phyloP scores from a whole-genome alignment of 768 basidiomycete genomes.

The Hygrocybe coccinea region DNA sequence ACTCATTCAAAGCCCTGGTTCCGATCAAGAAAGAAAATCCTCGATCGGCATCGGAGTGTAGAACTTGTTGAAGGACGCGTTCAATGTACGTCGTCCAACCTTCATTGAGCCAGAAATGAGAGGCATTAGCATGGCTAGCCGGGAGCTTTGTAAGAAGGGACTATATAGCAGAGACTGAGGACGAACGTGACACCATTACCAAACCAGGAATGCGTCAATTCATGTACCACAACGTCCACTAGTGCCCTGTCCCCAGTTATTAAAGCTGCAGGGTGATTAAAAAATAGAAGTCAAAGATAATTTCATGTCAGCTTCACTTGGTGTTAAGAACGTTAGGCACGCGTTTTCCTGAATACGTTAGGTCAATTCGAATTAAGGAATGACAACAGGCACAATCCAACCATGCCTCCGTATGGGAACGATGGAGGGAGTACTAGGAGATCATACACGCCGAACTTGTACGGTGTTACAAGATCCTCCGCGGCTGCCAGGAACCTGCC shows the following conservation, averaged over 20 bases:
- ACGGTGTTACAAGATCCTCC: conserved; percentile 69
- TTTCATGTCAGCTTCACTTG: conserved; percentile 42
- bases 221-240: conserved; percentile 87
- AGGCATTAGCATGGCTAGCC: conserved; percentile 61
- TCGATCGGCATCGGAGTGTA: conserved; percentile 71
- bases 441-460: conserved; percentile 86
- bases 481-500: conserved; percentile 69
- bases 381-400: conserved; percentile 25
- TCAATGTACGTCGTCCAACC: conserved; percentile 95
- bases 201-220: conserved; percentile 84
- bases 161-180: neutral
- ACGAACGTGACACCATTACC: conserved; percentile 81
- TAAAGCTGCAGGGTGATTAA: conserved; percentile 45
- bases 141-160: neutral
- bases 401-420: conserved; percentile 93
- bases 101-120: conserved; percentile 88
- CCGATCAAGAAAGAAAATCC: conserved; percentile 81
- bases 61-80: conserved; percentile 62
- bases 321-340: conserved; percentile 83
- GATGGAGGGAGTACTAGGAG: conserved; percentile 83
- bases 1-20: conserved; percentile 63
- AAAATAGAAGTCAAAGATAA: neutral
- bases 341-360: conserved; percentile 66
- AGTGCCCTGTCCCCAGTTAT: conserved; percentile 82
- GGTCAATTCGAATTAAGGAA: conserved; percentile 1